phyloP scores from a whole-genome alignment of 495 filamentous ascomycete genomes.

The Aspergillus sclerotioniger region DNA sequence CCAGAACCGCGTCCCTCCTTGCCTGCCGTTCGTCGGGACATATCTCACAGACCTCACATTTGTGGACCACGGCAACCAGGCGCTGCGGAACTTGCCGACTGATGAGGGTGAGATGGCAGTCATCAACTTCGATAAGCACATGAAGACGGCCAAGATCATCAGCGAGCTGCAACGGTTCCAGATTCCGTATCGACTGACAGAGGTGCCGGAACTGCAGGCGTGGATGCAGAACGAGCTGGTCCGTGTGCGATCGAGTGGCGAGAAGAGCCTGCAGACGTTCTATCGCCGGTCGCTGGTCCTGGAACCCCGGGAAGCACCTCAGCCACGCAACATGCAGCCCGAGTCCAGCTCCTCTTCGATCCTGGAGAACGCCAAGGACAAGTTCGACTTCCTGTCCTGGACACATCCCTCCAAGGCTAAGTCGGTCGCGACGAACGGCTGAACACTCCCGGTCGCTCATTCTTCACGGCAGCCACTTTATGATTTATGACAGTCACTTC shows the following conservation, averaged over 20 bases:
- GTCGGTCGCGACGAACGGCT: slow-evolving; percentile 45
- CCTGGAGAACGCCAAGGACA: slow-evolving; percentile 53
- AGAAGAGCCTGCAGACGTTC: slow-evolving; percentile 73
- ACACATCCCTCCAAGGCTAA: slow-evolving; percentile 50
- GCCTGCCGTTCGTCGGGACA: slow-evolving; percentile 94
- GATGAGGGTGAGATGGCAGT: slow-evolving; percentile 65
- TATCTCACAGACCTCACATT: slow-evolving; percentile 80
- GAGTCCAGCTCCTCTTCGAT: slow-evolving; percentile 47
- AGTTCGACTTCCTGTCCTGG: slow-evolving; percentile 58
- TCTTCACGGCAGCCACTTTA: slow-evolving; percentile 14
- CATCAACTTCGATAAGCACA: slow-evolving; percentile 98
- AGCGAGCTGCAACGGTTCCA: slow-evolving; percentile 96
- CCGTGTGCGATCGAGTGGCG: slow-evolving; percentile 74
- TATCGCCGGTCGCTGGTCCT: slow-evolving; percentile 85
- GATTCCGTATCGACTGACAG: slow-evolving; percentile 82
- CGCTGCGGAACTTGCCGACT: slow-evolving; percentile 47
- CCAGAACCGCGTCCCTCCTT: slow-evolving; percentile 85
- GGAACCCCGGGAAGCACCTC: slow-evolving; percentile 68
- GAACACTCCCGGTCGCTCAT: slow-evolving; percentile 13
- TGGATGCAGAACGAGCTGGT: slow-evolving; percentile 88
- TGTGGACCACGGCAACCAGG: slow-evolving; percentile 89
- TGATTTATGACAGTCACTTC: slow-evolving; percentile 16
- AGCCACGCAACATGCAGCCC: slow-evolving; percentile 21
- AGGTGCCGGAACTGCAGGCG: slow-evolving; percentile 86
- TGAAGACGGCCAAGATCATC: slow-evolving; percentile 90